A percentile compares a stretch with the other conserved stretches of the same genome.
Evolutionary conservation across 2,329 filamentous ascomycete genomes (phyloP).

Genomic region (Teratosphaeria epicoccoides): DNA sequence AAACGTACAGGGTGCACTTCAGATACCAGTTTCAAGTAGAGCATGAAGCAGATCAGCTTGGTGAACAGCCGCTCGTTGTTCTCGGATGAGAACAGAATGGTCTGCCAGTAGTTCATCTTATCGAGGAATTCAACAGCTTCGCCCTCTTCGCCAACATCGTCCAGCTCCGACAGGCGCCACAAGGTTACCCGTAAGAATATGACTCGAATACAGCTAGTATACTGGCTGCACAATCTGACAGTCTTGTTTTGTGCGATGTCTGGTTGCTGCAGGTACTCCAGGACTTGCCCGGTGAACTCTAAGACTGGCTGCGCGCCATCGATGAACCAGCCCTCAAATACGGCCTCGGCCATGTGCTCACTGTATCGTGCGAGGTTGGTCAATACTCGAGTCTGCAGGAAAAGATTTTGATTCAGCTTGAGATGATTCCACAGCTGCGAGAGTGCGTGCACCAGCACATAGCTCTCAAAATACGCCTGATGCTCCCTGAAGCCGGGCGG

Average conservation of each 20-base stretch:
- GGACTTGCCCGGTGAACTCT: conserved; percentile 71
- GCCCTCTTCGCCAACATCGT: conserved; percentile 51
- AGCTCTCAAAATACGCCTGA: conserved; percentile 90
- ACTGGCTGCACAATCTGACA: conserved; percentile 82
- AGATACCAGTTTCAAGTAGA: conserved; percentile 81
- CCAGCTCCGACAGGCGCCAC: conserved; percentile 71
- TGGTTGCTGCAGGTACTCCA: conserved; percentile 82
- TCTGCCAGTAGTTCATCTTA: conserved; percentile 92
- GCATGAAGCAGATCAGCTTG: conserved; percentile 78
- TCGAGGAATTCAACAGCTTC: conserved; percentile 65
- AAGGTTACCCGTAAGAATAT: conserved; percentile 72
- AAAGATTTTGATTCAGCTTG: conserved; percentile 57
- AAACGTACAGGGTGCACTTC: conserved; percentile 55
- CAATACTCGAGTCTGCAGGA: conserved; percentile 72
- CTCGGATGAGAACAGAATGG: conserved; percentile 69
- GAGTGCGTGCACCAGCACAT: conserved; percentile 66
- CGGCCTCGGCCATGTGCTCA: conserved; percentile 72
- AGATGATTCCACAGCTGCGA: conserved; percentile 59
- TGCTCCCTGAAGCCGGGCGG: conserved; percentile 91
- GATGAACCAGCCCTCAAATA: conserved; percentile 95
- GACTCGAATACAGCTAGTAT: conserved; percentile 62
- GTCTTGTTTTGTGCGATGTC: conserved; percentile 73
- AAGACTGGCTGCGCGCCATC: conserved; percentile 73
- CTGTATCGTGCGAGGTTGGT: conserved; percentile 78
- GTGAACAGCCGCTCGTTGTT: conserved; percentile 72